These are phyloP conservation scores for Adiantum capillusveneris DNA, from an alignment of 75 land plant species.

Conservation along the genomic window DNA sequence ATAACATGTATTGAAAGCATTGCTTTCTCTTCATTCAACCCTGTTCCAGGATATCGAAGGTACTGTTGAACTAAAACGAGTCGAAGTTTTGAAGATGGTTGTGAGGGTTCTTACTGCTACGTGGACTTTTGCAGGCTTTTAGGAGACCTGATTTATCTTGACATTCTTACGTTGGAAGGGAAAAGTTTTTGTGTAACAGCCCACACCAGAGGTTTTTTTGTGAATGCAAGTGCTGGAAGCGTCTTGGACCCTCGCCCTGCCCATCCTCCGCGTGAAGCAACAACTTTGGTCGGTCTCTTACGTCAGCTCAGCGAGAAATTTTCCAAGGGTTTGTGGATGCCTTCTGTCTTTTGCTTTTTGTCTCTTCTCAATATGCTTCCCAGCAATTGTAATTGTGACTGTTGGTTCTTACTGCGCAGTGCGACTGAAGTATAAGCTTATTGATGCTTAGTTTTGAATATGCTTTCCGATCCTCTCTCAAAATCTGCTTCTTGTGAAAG, in stretches of 20 bases:
- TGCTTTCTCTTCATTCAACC: conserved; percentile 94
- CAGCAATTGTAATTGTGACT: no score
- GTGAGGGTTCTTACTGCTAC: no score
- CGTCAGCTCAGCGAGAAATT: conserved; percentile 80
- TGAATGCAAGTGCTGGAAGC: conserved; percentile 65
- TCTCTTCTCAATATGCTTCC: no score
- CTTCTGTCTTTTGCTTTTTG: neutral
- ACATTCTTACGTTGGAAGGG: conserved; percentile 74
- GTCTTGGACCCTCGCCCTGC: conserved; percentile 59
- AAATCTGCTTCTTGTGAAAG: no score
- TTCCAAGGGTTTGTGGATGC: conserved; percentile 52
- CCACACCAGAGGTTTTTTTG: conserved; percentile 69
- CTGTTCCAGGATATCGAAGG: conserved; percentile 92
- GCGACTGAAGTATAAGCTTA: no score
- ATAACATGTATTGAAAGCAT: conserved; percentile 77
- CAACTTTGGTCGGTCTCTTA: conserved; percentile 71
- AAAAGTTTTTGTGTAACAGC: conserved; percentile 75
- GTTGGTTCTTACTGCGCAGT: no score
- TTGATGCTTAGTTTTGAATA: no score
- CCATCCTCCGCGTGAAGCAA: conserved; percentile 51
- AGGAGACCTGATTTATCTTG: conserved; percentile 88
- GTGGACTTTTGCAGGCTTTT: conserved; percentile 50
- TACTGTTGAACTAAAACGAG: conserved; percentile 7
- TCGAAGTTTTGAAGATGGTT: neutral
- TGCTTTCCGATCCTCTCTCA: no score